A percentile compares a stretch with the other conserved stretches of the same genome.
phyloP scores from a whole-genome alignment of 1,139 yeast genomes.

The Fermentozyma sake region DNA sequence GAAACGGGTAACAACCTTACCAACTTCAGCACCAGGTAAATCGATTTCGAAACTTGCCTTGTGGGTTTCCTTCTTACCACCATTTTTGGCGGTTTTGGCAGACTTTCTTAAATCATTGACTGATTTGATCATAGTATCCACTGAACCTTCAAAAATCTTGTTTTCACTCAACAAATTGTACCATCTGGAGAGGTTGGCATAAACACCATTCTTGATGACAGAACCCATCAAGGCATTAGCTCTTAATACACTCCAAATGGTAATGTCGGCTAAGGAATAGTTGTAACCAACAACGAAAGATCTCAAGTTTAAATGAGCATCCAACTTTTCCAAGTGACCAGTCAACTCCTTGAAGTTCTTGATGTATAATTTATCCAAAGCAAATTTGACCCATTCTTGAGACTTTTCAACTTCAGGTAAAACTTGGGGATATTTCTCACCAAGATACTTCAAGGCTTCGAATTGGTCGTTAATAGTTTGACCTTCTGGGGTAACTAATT shows the following conservation, averaged over 20 bases:
- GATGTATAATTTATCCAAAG: conserved; percentile 63
- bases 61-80: conserved; percentile 72
- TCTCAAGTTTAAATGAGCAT: conserved; percentile 79
- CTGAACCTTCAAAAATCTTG: conserved; percentile 63
- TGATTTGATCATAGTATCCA: conserved; percentile 63
- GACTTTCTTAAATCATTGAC: conserved; percentile 71
- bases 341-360: conserved; percentile 88
- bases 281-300: conserved; percentile 69
- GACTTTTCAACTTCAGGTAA: conserved; percentile 29
- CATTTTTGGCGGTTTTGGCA: conserved; percentile 50
- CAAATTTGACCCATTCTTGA: conserved; percentile 64
- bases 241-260: conserved; percentile 91
- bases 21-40: conserved; percentile 83
- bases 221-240: conserved; percentile 93
- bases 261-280: conserved; percentile 73
- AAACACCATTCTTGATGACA: conserved; percentile 76
- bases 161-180: conserved; percentile 71
- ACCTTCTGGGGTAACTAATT: conserved; percentile 42
- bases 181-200: conserved; percentile 90
- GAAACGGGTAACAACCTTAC: conserved; percentile 95
- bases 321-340: conserved; percentile 72
- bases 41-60: conserved; percentile 93
- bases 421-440: conserved; percentile 41
- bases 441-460: conserved; percentile 42
- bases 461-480: conserved; percentile 41